Percentiles rank a stretch among this genome's conserved stretches.
phyloP scores from a whole-genome alignment of 768 basidiomycete species.

The Ramaria sp. region DNA sequence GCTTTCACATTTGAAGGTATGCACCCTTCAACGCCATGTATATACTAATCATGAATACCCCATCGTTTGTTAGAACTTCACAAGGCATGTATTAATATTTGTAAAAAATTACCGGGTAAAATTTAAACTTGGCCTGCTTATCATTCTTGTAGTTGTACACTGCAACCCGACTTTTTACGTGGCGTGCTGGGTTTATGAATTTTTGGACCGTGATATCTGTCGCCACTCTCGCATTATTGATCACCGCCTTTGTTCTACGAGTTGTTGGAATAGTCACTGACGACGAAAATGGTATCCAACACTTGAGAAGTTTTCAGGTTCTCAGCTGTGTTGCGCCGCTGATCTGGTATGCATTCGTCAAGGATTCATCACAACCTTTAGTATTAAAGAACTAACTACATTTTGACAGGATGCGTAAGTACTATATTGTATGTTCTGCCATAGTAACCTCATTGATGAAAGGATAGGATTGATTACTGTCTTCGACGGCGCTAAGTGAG shows the following conservation, averaged over 20 bases:
- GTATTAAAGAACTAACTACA: neutral
- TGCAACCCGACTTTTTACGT: constrained; percentile 64
- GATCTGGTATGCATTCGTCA: constrained; percentile 53
- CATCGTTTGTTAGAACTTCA: constrained; percentile 32
- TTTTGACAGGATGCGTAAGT: constrained; percentile 67
- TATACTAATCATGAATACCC: neutral
- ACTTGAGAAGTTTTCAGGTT: constrained; percentile 74
- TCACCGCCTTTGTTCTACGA: constrained; percentile 67
- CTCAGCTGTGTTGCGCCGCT: constrained; percentile 82
- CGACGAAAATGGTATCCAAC: constrained; percentile 29
- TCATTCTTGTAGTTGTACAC: constrained; percentile 44
- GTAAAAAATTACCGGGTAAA: too few species aligned
- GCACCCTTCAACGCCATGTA: constrained; percentile 9
- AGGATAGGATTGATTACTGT: constrained; percentile 61
- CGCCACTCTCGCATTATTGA: constrained; percentile 61
- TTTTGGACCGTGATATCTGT: constrained; percentile 71
- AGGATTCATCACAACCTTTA: neutral
- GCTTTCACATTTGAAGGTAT: constrained; percentile 75
- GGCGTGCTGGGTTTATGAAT: constrained; percentile 51
- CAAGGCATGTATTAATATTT: constrained; percentile 31
- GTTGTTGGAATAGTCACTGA: constrained; percentile 38
- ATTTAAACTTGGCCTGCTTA: neutral
- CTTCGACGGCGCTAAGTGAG: constrained; percentile 73
- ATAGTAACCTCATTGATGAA: neutral
- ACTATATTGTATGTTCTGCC: neutral